These are phyloP conservation scores for Grosmannia penicillata DNA, from an alignment of 2,329 filamentous ascomycete species.

Conservation along the genomic window DNA sequence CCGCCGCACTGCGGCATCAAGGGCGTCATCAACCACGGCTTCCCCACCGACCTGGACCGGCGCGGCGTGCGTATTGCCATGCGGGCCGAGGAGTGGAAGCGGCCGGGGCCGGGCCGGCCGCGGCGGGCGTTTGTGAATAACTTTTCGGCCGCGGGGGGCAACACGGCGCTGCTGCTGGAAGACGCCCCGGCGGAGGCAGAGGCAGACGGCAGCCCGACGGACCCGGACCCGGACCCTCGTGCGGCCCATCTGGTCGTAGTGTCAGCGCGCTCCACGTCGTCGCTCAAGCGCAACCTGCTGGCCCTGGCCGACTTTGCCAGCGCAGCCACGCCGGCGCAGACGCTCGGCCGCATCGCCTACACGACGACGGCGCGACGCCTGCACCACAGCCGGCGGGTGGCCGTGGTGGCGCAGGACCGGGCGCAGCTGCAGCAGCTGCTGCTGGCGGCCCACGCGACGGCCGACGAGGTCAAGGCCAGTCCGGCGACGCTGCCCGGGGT, in stretches of 20 bases:
- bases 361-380: constrained; percentile 34
- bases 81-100: constrained; percentile 38
- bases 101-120: neutral
- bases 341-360: constrained; percentile 33
- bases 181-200: constrained; percentile 20
- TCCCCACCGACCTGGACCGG: constrained; percentile 43
- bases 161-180: constrained; percentile 35
- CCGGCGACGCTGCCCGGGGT: constrained; percentile 7
- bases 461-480: neutral
- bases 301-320: constrained; percentile 26
- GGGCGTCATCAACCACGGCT: constrained; percentile 28
- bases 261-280: constrained; percentile 26
- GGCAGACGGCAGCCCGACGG: neutral
- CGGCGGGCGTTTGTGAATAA: constrained; percentile 29
- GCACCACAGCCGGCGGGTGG: constrained; percentile 19
- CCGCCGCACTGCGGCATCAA: constrained; percentile 36
- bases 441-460: neutral
- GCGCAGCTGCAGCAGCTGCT: neutral
- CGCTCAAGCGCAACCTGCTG: constrained; percentile 28
- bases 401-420: neutral
- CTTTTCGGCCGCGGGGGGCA: constrained; percentile 42
- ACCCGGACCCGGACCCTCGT: constrained; percentile 20
- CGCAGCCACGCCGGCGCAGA: constrained; percentile 17
- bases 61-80: constrained; percentile 41
- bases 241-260: constrained; percentile 26